Evolutionary conservation across 1,139 yeast genomes (phyloP).

Genomic region (Blastobotrys aristatus): DNA sequence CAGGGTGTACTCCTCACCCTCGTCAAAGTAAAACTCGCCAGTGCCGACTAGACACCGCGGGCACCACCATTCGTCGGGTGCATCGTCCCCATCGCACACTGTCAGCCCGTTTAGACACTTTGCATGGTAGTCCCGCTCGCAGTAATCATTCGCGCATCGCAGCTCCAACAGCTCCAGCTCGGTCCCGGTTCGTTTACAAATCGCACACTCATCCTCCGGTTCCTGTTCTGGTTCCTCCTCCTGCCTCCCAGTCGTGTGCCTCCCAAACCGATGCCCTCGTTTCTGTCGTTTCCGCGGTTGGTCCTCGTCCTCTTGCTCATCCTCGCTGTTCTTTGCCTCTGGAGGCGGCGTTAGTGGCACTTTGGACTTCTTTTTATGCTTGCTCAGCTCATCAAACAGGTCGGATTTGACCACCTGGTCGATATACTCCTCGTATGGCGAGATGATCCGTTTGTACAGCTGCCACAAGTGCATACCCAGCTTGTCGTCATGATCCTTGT

Average conservation of each 20-base stretch:
- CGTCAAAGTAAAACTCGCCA: slow-evolving; percentile 87
- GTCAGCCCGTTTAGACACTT: slow-evolving; percentile 47
- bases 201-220: slow-evolving; percentile 39
- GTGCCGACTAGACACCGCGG: slow-evolving; percentile 78
- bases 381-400: slow-evolving; percentile 5
- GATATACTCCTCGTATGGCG: slow-evolving; percentile 14
- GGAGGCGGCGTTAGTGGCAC: slow-evolving; percentile 3
- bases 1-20: slow-evolving; percentile 57
- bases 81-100: neutral
- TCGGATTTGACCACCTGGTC: neutral
- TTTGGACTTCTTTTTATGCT: neutral
- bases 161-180: slow-evolving; percentile 6
- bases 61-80: slow-evolving; percentile 63
- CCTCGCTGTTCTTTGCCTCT: slow-evolving; percentile 3
- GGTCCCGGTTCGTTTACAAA: slow-evolving; percentile 1
- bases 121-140: slow-evolving; percentile 64
- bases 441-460: slow-evolving; percentile 5
- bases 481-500: neutral
- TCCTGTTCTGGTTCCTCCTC: slow-evolving; percentile 33
- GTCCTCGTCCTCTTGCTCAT: slow-evolving; percentile 10
- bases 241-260: slow-evolving; percentile 8
- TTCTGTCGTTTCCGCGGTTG: neutral
- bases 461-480: slow-evolving; percentile 1
- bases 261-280: slow-evolving; percentile 6
- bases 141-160: slow-evolving; percentile 38